A percentile compares a stretch with the other conserved stretches of the same genome.
These are phyloP conservation scores for Pichia californica DNA, from an alignment of 805 yeast genomes.

Conservation along the genomic window DNA sequence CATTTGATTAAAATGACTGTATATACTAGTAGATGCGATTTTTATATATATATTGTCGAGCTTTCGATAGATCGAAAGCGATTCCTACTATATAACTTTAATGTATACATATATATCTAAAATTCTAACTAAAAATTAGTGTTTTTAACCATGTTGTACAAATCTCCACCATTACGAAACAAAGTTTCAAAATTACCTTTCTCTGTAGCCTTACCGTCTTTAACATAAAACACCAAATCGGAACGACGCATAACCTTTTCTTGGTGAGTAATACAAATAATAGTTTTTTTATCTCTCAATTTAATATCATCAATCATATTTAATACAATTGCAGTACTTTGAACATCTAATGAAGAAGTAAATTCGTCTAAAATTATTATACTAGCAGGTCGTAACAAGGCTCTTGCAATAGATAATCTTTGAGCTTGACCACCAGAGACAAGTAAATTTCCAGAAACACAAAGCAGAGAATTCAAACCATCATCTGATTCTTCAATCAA, in stretches of 20 bases:
- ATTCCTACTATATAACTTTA: too few relatives aligned
- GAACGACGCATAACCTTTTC: slow-evolving; percentile 57
- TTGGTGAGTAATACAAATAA: slow-evolving; percentile 70
- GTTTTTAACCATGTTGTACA: slow-evolving; percentile 9
- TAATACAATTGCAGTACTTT: slow-evolving; percentile 45
- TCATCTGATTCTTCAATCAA: slow-evolving; percentile 50
- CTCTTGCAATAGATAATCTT: slow-evolving; percentile 77
- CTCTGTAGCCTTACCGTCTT: slow-evolving; percentile 43
- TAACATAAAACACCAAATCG: slow-evolving; percentile 42
- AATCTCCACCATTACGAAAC: slow-evolving; percentile 6
- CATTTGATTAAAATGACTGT: too few relatives aligned
- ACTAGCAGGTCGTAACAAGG: slow-evolving; percentile 60
- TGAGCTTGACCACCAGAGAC: slow-evolving; percentile 92
- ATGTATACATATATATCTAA: too few relatives aligned
- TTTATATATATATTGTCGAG: too few relatives aligned
- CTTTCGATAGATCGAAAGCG: too few relatives aligned
- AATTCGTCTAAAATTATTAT: slow-evolving; percentile 80
- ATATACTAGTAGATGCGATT: too few relatives aligned
- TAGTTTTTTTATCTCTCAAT: slow-evolving; percentile 27
- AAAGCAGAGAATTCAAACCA: slow-evolving; percentile 55
- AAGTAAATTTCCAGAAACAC: slow-evolving; percentile 34
- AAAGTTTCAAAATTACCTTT: slow-evolving; percentile 31
- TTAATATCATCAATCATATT: slow-evolving; percentile 37
- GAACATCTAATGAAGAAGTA: slow-evolving; percentile 78
- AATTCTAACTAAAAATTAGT: too few relatives aligned